Percentiles rank a stretch among this genome's conserved stretches.
Evolutionary conservation across 2,329 filamentous ascomycete genomes (phyloP).

Genomic region (Pseudopyrenochaeta lycopersici): DNA sequence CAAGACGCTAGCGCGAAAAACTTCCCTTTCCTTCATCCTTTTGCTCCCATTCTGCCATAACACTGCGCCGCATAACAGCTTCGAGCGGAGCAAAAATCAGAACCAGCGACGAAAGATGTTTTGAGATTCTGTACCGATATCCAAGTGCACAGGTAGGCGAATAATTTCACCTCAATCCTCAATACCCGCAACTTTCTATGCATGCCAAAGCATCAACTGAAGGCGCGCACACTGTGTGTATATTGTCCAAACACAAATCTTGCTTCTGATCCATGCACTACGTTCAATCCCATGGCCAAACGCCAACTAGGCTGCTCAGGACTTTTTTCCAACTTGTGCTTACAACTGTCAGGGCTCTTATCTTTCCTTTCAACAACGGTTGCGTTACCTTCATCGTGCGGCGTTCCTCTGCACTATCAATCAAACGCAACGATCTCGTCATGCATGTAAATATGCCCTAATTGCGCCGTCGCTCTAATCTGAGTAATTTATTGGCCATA

Average conservation of each 20-base stretch:
- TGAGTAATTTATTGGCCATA: background rate
- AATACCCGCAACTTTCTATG: background rate
- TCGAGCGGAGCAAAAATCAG: too few species aligned
- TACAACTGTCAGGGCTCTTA: background rate
- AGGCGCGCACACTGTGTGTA: background rate
- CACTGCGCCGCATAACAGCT: background rate
- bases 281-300: too few species aligned
- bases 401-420: background rate
- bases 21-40: conserved; percentile 17
- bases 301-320: too few species aligned
- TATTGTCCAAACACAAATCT: too few species aligned
- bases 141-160: background rate
- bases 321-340: too few species aligned
- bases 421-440: background rate
- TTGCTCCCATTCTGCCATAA: background rate
- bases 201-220: background rate
- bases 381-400: background rate
- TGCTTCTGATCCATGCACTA: too few species aligned
- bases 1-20: conserved; percentile 36
- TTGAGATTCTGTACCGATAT: background rate
- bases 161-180: background rate
- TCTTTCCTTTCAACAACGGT: background rate
- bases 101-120: too few species aligned
- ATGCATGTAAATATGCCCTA: background rate
- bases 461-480: background rate